phyloP scores from a whole-genome alignment of 1,139 yeast species.

The Blastobotrys illinoisensis region DNA sequence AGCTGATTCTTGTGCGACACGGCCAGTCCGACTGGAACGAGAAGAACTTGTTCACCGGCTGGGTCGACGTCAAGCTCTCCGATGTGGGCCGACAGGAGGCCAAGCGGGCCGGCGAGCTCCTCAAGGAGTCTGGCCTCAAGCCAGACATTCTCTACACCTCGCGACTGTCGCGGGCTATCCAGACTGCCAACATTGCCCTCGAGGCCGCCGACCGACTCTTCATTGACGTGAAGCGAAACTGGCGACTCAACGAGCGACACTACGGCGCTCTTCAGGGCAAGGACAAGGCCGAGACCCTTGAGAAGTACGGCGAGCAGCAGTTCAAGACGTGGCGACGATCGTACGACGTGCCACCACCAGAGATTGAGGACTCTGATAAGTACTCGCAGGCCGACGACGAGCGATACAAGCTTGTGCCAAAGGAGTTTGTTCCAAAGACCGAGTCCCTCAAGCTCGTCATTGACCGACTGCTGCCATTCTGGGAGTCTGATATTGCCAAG shows the following conservation, averaged over 20 bases:
- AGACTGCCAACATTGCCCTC: constrained; percentile 94
- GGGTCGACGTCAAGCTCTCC: constrained; percentile 93
- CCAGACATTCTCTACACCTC: constrained; percentile 93
- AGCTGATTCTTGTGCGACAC: constrained; percentile 56
- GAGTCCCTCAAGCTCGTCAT: constrained; percentile 94
- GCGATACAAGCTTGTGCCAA: constrained; percentile 80
- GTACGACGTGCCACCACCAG: constrained; percentile 95
- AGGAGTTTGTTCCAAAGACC: constrained; percentile 82
- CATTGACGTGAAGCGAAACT: constrained; percentile 89
- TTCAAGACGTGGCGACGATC: constrained; percentile 99
- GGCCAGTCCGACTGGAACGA: constrained; percentile 99
- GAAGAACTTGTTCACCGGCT: constrained; percentile 97
- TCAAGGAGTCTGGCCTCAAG: constrained; percentile 77
- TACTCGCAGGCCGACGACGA: constrained; percentile 81
- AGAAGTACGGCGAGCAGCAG: constrained; percentile 82
- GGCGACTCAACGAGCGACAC: constrained; percentile 99
- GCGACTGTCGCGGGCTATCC: constrained; percentile 89
- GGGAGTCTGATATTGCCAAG: constrained; percentile 89
- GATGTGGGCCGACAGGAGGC: constrained; percentile 88
- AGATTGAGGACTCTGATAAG: constrained; percentile 67
- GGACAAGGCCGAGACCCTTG: constrained; percentile 92
- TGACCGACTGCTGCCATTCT: constrained; percentile 96
- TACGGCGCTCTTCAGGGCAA: constrained; percentile 99
- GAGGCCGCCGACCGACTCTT: constrained; percentile 83
- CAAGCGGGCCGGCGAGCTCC: constrained; percentile 84